Conservation (phyloP, 306 rosid species). For the Lathyrus sativus region DNA sequence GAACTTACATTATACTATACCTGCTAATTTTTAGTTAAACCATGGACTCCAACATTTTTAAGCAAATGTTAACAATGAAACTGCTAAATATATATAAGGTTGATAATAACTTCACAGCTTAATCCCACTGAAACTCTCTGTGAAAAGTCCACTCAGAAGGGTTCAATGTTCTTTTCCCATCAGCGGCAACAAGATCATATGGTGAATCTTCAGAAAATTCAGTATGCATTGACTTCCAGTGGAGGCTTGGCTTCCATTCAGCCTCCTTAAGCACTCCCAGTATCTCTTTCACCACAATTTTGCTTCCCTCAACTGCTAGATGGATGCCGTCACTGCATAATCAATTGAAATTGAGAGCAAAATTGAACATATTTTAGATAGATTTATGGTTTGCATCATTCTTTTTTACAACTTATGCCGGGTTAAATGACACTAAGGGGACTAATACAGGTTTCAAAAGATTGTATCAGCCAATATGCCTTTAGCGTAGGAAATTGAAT, state of each 20-base stretch:
- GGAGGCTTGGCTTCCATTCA: constrained; percentile 85
- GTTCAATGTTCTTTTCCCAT: constrained; percentile 71
- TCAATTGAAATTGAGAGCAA: neutral
- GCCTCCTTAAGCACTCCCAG: constrained; percentile 75
- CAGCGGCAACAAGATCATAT: constrained; percentile 84
- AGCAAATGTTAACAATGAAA: neutral
- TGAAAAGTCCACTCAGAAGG: constrained; percentile 85
- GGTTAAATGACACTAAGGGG: neutral
- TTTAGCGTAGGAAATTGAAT: constrained; percentile 9
- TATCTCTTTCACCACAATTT: constrained; percentile 77
- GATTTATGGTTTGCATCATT: constrained; percentile 3
- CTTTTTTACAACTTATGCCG: neutral
- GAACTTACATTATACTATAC: constrained; percentile 16
- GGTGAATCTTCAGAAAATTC: constrained; percentile 85
- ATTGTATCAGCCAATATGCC: constrained; percentile 32
- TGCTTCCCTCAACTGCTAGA: constrained; percentile 91
- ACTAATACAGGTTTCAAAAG: constrained; percentile 1
- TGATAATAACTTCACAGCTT: constrained; percentile 32
- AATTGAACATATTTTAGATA: neutral
- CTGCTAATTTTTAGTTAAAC: constrained; percentile 7
- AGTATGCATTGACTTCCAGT: constrained; percentile 79
- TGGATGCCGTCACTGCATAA: constrained; percentile 84
- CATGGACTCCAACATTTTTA: constrained; percentile 23
- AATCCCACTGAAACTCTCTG: constrained; percentile 75
- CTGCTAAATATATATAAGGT: constrained; percentile 1